A percentile compares a stretch with the other conserved stretches of the same genome.
Conservation (phyloP, 2,329 filamentous ascomycete species). For the Dothiorella sarmentorum region DNA sequence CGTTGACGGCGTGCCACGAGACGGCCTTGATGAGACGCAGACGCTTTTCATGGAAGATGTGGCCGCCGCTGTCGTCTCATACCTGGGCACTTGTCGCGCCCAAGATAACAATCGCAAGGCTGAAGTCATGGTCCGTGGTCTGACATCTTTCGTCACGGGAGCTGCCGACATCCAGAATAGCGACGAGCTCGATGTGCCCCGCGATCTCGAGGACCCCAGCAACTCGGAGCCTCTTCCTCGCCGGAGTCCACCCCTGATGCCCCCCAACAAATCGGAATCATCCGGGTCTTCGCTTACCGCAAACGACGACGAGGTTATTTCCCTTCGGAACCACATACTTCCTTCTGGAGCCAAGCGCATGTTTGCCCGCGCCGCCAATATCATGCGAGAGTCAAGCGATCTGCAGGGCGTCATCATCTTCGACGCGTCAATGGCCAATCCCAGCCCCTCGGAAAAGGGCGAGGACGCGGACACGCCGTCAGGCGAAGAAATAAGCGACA, state of each 20-base stretch:
- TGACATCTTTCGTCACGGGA: slow-evolving; percentile 27
- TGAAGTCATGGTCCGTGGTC: slow-evolving; percentile 31
- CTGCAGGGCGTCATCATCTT: slow-evolving; percentile 34
- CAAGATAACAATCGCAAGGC: slow-evolving; percentile 24
- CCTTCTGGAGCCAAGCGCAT: slow-evolving; percentile 28
- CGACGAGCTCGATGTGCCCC: neutral
- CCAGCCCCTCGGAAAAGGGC: neutral
- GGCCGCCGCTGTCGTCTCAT: slow-evolving; percentile 25
- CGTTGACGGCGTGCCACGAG: slow-evolving; percentile 25
- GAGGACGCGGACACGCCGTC: neutral
- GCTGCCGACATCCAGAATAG: slow-evolving; percentile 2
- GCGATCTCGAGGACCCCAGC: neutral
- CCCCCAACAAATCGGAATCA: neutral
- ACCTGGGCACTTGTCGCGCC: slow-evolving; percentile 22
- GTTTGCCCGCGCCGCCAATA: slow-evolving; percentile 34
- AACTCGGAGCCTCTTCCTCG: neutral
- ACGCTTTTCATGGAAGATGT: slow-evolving; percentile 30
- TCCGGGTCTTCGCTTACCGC: neutral
- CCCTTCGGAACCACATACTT: slow-evolving; percentile 30
- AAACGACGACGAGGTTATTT: neutral
- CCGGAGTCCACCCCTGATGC: neutral
- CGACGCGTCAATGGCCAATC: slow-evolving; percentile 30
- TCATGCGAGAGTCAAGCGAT: slow-evolving; percentile 31
- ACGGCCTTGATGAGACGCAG: slow-evolving; percentile 22
- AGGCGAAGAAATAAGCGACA: neutral